Conservation (phyloP, 257 asterid species). For the Primulina huaijiensis region DNA sequence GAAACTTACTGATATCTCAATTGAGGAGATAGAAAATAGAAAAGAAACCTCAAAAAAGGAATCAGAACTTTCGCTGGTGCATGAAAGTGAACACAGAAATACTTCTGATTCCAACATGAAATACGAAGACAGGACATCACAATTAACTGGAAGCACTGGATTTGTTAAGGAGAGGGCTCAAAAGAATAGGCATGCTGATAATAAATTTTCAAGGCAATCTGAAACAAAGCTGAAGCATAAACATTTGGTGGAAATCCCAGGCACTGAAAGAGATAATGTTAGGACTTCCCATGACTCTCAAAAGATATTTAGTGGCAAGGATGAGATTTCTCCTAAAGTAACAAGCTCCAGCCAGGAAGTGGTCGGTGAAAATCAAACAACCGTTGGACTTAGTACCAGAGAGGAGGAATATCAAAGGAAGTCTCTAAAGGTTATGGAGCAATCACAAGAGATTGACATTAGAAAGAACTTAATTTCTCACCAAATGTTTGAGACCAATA, state of each 20-base stretch:
- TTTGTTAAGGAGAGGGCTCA: constrained; percentile 37
- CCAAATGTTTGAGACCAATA: constrained; percentile 41
- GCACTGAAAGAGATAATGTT: constrained; percentile 29
- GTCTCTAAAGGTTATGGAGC: constrained; percentile 36
- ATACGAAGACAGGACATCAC: constrained; percentile 40
- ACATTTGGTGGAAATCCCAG: constrained; percentile 41
- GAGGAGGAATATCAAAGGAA: constrained; percentile 47
- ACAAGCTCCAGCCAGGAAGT: constrained; percentile 36
- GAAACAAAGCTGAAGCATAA: constrained; percentile 55
- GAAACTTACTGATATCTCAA: constrained; percentile 61
- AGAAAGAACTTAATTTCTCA: constrained; percentile 38
- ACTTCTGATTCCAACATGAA: constrained; percentile 37
- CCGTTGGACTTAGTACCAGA: constrained; percentile 33
- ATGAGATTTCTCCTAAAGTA: constrained; percentile 37
- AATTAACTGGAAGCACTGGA: constrained; percentile 30
- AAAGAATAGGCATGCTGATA: constrained; percentile 36
- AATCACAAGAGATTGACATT: constrained; percentile 49
- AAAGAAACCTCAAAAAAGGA: constrained; percentile 39
- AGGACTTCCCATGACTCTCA: constrained; percentile 38
- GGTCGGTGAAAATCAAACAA: constrained; percentile 35
- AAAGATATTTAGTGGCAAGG: constrained; percentile 31
- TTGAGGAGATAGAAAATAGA: constrained; percentile 42
- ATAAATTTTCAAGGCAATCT: constrained; percentile 36
- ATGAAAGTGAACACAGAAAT: constrained; percentile 34
- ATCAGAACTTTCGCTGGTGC: constrained; percentile 30